phyloP scores from a whole-genome alignment of 1,284 basidiomycete species.

The Irpex sp. region DNA sequence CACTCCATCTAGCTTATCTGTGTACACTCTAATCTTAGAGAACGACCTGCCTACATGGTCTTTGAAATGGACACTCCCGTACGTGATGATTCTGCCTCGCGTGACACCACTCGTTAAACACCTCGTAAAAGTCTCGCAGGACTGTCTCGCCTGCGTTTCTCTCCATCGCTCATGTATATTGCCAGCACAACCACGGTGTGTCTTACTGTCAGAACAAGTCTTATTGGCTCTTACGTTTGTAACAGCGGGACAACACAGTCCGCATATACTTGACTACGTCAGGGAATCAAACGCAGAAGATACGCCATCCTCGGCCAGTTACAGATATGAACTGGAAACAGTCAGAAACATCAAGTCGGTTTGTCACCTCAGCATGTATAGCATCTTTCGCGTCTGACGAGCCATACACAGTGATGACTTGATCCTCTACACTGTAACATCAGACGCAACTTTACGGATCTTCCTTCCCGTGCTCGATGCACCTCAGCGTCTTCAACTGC shows the following conservation, averaged over 20 bases:
- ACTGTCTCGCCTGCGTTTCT: conserved; percentile 48
- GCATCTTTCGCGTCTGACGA: conserved; percentile 5
- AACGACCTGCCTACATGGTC: conserved; percentile 81
- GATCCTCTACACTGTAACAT: conserved; percentile 74
- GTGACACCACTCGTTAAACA: background rate
- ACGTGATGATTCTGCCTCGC: conserved; percentile 21
- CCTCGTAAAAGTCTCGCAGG: conserved; percentile 4
- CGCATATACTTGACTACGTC: conserved; percentile 70
- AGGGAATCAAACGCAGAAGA: conserved; percentile 59
- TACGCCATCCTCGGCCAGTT: conserved; percentile 66
- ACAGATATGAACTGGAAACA: conserved; percentile 66
- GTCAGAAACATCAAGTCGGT: conserved; percentile 65
- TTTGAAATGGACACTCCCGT: conserved; percentile 67
- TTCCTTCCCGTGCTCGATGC: conserved; percentile 87
- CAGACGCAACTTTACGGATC: conserved; percentile 74
- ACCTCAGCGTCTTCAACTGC: conserved; percentile 81
- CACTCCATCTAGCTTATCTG: conserved; percentile 51
- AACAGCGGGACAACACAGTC: conserved; percentile 54
- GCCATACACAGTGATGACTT: conserved; percentile 57
- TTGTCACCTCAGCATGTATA: conserved; percentile 20
- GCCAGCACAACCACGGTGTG: conserved; percentile 58
- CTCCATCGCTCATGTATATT: conserved; percentile 74
- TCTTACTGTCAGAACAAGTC: conserved; percentile 9
- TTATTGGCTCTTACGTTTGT: conserved; percentile 10
- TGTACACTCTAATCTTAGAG: conserved; percentile 72